phyloP scores from a whole-genome alignment of 148 eudicot species.

The Amaranthus cruentus region DNA sequence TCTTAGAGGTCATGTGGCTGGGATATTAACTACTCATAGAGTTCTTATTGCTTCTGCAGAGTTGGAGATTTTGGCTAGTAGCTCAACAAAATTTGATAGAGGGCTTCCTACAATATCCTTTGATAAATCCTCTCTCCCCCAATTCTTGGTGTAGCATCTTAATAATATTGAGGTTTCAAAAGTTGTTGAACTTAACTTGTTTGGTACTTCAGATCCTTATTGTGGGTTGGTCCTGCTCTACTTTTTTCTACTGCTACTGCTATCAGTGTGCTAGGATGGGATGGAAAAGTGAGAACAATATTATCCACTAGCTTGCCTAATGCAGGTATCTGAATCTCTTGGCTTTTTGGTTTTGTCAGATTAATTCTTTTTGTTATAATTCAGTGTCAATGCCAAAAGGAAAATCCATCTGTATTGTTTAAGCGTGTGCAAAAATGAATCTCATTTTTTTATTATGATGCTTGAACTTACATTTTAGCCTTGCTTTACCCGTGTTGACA shows the following conservation, averaged over 20 bases:
- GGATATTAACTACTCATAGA: slow-evolving; percentile 80
- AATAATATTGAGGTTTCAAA: neutral
- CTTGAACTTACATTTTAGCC: neutral
- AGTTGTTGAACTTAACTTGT: slow-evolving; percentile 46
- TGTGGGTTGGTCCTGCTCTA: slow-evolving; percentile 98
- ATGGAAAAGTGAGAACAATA: slow-evolving; percentile 89
- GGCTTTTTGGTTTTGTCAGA: neutral
- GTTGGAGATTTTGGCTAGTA: slow-evolving; percentile 77
- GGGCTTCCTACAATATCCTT: slow-evolving; percentile 99
- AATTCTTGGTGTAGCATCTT: neutral
- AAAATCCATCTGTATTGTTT: neutral
- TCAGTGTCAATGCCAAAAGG: neutral
- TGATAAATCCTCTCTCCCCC: slow-evolving; percentile 1
- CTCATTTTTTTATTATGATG: neutral
- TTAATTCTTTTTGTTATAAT: neutral
- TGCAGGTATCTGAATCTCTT: slow-evolving; percentile 54
- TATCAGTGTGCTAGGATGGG: slow-evolving; percentile 92
- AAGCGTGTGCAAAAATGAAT: neutral
- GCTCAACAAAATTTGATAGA: slow-evolving; percentile 78
- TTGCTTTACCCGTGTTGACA: no score
- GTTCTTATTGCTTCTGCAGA: slow-evolving; percentile 90
- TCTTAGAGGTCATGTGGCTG: slow-evolving; percentile 92
- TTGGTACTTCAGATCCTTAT: slow-evolving; percentile 81
- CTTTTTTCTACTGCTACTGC: slow-evolving; percentile 87
- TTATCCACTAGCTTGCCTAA: slow-evolving; percentile 77